Percentiles rank a stretch among this genome's conserved stretches.
These are phyloP conservation scores for Sporisorium exsertum DNA, from an alignment of 1,284 basidiomycete species.

Conservation along the genomic window DNA sequence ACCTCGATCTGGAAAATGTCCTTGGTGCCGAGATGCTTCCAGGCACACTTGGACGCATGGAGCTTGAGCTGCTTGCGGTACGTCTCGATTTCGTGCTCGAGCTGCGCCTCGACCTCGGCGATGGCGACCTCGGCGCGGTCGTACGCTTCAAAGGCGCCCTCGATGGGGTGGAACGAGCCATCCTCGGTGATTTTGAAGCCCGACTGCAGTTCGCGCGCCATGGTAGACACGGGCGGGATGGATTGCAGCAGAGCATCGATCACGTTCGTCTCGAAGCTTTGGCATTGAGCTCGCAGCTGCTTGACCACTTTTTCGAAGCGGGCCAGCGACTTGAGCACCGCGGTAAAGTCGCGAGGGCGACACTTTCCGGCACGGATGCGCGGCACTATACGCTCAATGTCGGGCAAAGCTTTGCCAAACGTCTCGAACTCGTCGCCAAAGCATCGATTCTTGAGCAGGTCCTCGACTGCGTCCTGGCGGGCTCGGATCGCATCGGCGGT, in stretches of 20 bases:
- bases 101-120: constrained; percentile 52
- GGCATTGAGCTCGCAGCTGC: constrained; percentile 32
- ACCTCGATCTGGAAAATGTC: constrained; percentile 69
- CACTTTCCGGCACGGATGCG: constrained; percentile 66
- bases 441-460: constrained; percentile 48
- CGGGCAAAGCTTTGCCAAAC: constrained; percentile 61
- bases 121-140: constrained; percentile 59
- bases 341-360: constrained; percentile 64
- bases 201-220: constrained; percentile 53
- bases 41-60: constrained; percentile 47
- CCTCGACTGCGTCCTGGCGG: constrained; percentile 66
- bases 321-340: constrained; percentile 59
- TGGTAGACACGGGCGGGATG: constrained; percentile 58
- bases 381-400: constrained; percentile 66
- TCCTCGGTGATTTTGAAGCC: constrained; percentile 61
- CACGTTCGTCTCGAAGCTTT: constrained; percentile 41
- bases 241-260: constrained; percentile 45
- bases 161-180: constrained; percentile 62
- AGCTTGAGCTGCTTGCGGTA: constrained; percentile 57
- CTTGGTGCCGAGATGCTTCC: constrained; percentile 69
- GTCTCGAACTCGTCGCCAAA: constrained; percentile 60
- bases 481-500: constrained; percentile 56
- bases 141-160: constrained; percentile 54
- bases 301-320: constrained; percentile 44
- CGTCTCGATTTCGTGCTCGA: constrained; percentile 57